Base-by-base conservation (phyloP, 129 eudicot species). In the Calendula officinalis region DNA sequence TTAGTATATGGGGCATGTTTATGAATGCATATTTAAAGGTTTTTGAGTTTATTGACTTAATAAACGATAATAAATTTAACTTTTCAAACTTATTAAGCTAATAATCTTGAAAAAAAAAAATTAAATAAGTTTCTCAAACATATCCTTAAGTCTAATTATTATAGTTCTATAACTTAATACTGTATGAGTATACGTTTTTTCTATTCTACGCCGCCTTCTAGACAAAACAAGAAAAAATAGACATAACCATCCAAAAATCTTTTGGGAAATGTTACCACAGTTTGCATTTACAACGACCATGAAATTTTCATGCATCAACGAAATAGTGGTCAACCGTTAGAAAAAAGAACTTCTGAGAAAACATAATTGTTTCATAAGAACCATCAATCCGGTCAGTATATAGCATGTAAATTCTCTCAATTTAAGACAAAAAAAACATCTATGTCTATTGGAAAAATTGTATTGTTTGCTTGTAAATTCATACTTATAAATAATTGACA, bases 301-400 rank as follows among this genome's bases (percentile, higher is more conserved):
- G 39, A 54, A 27, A 15, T 41, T 52, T 17, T 54, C 40, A 17
- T 17, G 27, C 12, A 27, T 54, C 59, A 30, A 41, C 66, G 5
- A 60, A 60, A 40, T 40, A 60, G 46, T 5, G 35, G 66, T 60
- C 66, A 60, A 41, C 4, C 3, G 34, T 34, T 60, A 41, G 30
- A 11, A 8, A 22, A 17, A 60, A 8, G 17, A 10, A 16, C 38
- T 41, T 40, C 10, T 39, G 7, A 41, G 9, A 60, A 22, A 39
- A 30, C 14, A 16, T 41, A 40, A 60, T 41, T 60, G 30, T 60
- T 60, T 41, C 15, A 8, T 42, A 9, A 14, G 11, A 30, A 38
- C 64, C 36, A 60, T 40, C 66, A 41, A 17, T 40, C 51, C 39
- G 17, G 22, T 10, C 5, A 60, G 50, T 4, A 45, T 11, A 9